These are phyloP conservation scores for Asterochloris erici DNA, from an alignment of 139 green algal species.

Conservation along the genomic window DNA sequence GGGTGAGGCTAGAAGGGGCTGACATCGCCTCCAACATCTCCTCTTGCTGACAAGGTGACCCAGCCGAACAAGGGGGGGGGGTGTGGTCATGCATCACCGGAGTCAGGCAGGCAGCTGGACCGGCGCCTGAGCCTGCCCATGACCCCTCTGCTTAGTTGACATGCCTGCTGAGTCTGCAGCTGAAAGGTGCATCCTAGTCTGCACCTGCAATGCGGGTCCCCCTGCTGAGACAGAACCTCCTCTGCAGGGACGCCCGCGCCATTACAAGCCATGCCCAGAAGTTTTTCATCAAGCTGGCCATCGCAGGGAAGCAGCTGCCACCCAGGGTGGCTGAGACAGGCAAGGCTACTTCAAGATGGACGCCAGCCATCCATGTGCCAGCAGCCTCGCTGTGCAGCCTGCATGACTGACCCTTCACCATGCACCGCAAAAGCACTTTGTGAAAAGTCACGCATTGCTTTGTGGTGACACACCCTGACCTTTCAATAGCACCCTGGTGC, in stretches of 20 bases:
- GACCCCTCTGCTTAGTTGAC: background rate
- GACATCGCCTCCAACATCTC: too few species aligned
- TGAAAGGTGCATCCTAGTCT: constrained; percentile 54
- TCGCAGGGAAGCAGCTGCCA: constrained; percentile 67
- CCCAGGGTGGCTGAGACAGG: constrained; percentile 30
- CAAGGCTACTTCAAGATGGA: background rate
- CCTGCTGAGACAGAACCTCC: too few species aligned
- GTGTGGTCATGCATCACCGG: too few species aligned
- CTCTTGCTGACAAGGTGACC: too few species aligned
- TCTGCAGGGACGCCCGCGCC: constrained; percentile 44
- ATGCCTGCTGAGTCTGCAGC: constrained; percentile 9
- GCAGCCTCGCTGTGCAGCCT: constrained; percentile 34
- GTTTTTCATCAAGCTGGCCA: constrained; percentile 76
- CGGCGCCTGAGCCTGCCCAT: background rate
- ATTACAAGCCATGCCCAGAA: constrained; percentile 78
- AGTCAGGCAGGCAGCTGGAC: too few species aligned
- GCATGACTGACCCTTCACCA: background rate
- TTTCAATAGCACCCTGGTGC: background rate
- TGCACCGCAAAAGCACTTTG: background rate
- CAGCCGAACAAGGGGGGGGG: too few species aligned
- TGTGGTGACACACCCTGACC: too few species aligned
- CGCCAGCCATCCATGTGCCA: constrained; percentile 18
- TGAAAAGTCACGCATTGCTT: background rate
- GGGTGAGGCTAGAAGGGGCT: too few species aligned
- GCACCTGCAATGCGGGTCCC: constrained; percentile 40